A percentile compares a stretch with the other conserved stretches of the same genome.
These are phyloP conservation scores for Ceratocystis albifundus DNA, from an alignment of 2,329 filamentous ascomycete genomes.

Conservation along the genomic window DNA sequence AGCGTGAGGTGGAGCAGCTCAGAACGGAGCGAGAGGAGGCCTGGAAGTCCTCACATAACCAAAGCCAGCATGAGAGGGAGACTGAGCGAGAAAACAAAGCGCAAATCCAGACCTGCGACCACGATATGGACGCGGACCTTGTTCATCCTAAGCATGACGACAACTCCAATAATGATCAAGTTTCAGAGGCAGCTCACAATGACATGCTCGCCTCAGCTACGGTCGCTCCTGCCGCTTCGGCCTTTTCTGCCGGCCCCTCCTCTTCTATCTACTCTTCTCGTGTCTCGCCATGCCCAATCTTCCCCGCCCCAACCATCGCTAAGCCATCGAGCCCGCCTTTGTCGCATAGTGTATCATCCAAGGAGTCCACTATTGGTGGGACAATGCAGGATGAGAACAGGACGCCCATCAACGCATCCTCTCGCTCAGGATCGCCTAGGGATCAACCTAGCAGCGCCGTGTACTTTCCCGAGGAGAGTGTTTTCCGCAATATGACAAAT, in stretches of 20 bases:
- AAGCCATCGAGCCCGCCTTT: constrained; percentile 12
- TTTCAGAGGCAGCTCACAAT: not conserved
- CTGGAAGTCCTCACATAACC: not conserved
- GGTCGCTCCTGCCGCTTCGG: not conserved
- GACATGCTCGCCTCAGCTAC: not conserved
- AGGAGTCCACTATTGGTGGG: not conserved
- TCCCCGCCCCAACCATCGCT: constrained; percentile 7
- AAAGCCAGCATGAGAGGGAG: not conserved
- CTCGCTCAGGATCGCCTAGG: constrained; percentile 25
- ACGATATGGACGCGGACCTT: not conserved
- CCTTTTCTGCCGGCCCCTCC: not conserved
- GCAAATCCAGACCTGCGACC: not conserved
- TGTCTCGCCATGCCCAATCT: constrained; percentile 6
- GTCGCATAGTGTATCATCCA: constrained; percentile 22
- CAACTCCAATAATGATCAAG: not conserved
- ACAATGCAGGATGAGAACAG: not conserved
- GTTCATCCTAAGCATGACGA: not conserved
- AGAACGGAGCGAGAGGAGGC: constrained; percentile 16
- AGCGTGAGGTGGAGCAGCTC: constrained; percentile 24
- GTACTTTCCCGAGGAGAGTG: constrained; percentile 51
- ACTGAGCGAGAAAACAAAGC: not conserved
- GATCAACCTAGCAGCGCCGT: constrained; percentile 38
- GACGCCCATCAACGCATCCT: not conserved
- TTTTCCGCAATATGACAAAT: constrained; percentile 50
- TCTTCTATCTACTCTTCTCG: constrained; percentile 10